Conservation (phyloP, 305 asterid species). For the Rubia tinctorum region DNA sequence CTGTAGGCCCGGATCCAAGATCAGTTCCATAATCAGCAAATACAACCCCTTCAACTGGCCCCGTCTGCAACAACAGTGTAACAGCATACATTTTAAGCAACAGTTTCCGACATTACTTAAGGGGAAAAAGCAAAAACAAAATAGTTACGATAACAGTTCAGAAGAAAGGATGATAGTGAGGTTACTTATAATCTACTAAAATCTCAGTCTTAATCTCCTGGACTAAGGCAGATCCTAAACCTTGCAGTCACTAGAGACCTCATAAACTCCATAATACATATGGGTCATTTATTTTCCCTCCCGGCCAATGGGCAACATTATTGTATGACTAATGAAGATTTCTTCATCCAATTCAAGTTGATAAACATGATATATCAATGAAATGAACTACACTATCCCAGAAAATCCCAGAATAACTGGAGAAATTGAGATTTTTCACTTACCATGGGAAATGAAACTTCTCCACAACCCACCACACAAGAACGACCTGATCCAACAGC, state of each 20-base stretch:
- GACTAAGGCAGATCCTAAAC: background rate
- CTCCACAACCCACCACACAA: conserved; percentile 79
- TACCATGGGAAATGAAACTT: conserved; percentile 86
- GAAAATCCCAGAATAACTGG: background rate
- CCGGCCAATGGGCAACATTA: background rate
- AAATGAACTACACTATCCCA: background rate
- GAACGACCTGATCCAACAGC: conserved; percentile 94
- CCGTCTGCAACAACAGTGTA: conserved; percentile 46
- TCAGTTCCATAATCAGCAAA: conserved; percentile 98
- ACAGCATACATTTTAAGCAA: background rate
- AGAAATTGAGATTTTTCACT: conserved; percentile 23
- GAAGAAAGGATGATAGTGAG: background rate
- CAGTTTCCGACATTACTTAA: background rate
- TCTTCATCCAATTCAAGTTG: background rate
- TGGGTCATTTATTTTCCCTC: background rate
- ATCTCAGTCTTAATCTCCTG: background rate
- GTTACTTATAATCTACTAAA: background rate
- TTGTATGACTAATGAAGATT: background rate
- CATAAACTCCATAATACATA: background rate
- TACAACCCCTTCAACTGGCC: conserved; percentile 78
- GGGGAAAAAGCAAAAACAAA: background rate
- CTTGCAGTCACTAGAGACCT: background rate
- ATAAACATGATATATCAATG: background rate
- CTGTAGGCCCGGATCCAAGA: conserved; percentile 84
- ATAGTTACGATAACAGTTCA: background rate